Evolutionary conservation across 2,329 filamentous ascomycete species (phyloP).

Genomic region (Exophiala mesophila): DNA sequence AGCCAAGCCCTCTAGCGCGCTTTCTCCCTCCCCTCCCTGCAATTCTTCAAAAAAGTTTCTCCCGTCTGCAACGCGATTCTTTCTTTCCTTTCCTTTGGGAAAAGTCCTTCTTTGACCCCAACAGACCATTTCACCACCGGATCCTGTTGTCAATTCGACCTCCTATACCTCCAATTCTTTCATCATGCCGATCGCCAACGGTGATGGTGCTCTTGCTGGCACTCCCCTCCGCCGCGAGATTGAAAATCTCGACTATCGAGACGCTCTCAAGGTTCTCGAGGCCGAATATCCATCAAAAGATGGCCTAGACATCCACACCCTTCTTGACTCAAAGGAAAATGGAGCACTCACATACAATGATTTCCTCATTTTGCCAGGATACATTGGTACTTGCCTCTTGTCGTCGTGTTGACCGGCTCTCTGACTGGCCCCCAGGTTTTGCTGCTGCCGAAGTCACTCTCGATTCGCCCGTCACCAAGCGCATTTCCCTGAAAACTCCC

Average conservation of each 20-base stretch:
- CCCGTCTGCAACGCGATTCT: conserved; percentile 5
- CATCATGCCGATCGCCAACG: conserved; percentile 70
- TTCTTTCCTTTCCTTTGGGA: conserved; percentile 26
- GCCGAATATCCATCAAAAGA: conserved; percentile 71
- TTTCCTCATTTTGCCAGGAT: conserved; percentile 92
- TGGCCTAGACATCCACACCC: conserved; percentile 78
- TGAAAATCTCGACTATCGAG: conserved; percentile 66
- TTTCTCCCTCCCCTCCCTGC: conserved; percentile 30
- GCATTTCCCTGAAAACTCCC: conserved; percentile 91
- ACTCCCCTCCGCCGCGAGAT: conserved; percentile 42
- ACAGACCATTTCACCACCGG: conserved; percentile 19
- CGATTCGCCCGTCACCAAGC: conserved; percentile 89
- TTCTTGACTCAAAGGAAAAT: conserved; percentile 86
- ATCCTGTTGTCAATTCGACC: conserved; percentile 22
- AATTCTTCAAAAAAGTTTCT: conserved; percentile 31
- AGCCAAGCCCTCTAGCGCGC: neutral
- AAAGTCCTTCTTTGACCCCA: conserved; percentile 22
- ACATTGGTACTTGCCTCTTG: conserved; percentile 64
- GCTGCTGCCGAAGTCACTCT: conserved; percentile 82
- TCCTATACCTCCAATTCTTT: conserved; percentile 25
- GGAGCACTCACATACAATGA: conserved; percentile 98
- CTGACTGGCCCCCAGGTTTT: conserved; percentile 57
- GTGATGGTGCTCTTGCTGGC: conserved; percentile 51
- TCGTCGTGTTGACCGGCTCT: conserved; percentile 4
- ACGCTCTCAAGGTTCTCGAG: conserved; percentile 73